Conservation (phyloP, 2,329 filamentous ascomycete genomes). For the Thielaviopsis punctulata region DNA sequence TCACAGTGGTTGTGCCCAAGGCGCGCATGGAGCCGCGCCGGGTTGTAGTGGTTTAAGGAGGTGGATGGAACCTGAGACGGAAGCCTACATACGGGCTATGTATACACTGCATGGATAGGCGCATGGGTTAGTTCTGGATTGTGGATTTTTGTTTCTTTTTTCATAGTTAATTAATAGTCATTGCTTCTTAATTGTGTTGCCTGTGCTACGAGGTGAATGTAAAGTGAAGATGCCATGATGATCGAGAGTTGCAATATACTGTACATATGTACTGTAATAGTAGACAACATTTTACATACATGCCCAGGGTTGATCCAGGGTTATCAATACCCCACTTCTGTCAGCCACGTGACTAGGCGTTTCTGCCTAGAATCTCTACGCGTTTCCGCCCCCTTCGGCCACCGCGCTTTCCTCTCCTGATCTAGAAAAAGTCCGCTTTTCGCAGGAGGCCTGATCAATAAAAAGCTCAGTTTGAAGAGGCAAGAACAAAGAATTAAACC, state of each 20-base stretch:
- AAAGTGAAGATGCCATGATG: too few species aligned
- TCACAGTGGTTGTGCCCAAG: slow-evolving; percentile 49
- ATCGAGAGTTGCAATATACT: too few species aligned
- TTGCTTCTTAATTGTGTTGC: too few species aligned
- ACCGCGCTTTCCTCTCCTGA: slow-evolving; percentile 4
- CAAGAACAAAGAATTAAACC: background rate
- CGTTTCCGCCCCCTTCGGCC: background rate
- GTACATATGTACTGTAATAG: background rate
- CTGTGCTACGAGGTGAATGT: too few species aligned
- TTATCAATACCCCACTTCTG: background rate
- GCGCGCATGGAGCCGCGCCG: slow-evolving; percentile 37
- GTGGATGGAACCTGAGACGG: background rate
- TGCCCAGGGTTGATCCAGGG: background rate
- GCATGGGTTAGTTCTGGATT: background rate
- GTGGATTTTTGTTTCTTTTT: background rate
- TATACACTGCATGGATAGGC: background rate
- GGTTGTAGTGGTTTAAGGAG: slow-evolving; percentile 33
- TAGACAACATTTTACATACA: background rate
- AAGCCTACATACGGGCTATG: background rate
- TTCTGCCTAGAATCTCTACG: slow-evolving; percentile 6
- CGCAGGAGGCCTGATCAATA: background rate
- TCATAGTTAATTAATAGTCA: background rate
- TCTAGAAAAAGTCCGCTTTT: background rate
- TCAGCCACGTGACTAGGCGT: slow-evolving; percentile 4
- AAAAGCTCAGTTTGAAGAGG: background rate